Conservation (phyloP, 805 yeast genomes). For the Kazachstania martiniae region DNA sequence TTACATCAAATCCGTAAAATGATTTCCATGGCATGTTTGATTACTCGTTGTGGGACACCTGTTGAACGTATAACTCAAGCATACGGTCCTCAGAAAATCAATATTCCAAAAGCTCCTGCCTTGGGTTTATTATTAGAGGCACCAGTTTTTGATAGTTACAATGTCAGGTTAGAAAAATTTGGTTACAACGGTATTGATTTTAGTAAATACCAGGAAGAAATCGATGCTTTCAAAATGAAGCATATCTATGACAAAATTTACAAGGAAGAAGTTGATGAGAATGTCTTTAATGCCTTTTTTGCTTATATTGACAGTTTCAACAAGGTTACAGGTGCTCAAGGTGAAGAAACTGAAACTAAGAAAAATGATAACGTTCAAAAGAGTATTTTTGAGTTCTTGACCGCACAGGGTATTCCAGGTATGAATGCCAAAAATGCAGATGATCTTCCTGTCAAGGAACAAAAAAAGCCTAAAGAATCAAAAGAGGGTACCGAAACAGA, state of each 20-base stretch:
- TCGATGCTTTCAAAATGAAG: slow-evolving; percentile 79
- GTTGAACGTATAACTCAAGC: slow-evolving; percentile 63
- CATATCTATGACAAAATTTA: slow-evolving; percentile 88
- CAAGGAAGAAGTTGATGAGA: slow-evolving; percentile 78
- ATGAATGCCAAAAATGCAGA: too few relatives aligned
- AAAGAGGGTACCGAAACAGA: background rate
- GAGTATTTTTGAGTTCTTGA: slow-evolving; percentile 32
- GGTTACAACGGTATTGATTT: slow-evolving; percentile 75
- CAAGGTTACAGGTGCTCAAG: slow-evolving; percentile 41
- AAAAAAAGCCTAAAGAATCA: too few relatives aligned
- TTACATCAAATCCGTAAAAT: slow-evolving; percentile 95
- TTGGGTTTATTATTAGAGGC: slow-evolving; percentile 81
- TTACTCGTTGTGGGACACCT: slow-evolving; percentile 82
- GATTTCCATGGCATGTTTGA: slow-evolving; percentile 89
- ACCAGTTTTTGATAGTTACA: slow-evolving; percentile 85
- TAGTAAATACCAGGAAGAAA: slow-evolving; percentile 49
- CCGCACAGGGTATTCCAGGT: slow-evolving; percentile 32
- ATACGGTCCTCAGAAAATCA: slow-evolving; percentile 61
- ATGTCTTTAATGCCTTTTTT: slow-evolving; percentile 82
- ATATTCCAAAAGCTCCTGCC: slow-evolving; percentile 97
- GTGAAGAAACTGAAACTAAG: slow-evolving; percentile 26
- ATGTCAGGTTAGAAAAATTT: slow-evolving; percentile 53
- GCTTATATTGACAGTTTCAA: slow-evolving; percentile 78
- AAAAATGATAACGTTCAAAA: slow-evolving; percentile 22
- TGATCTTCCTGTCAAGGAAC: too few relatives aligned